A percentile compares a stretch with the other conserved stretches of the same genome.
Evolutionary conservation across 495 filamentous ascomycete genomes (phyloP).

Genomic region (Parachaetomium inaequale): DNA sequence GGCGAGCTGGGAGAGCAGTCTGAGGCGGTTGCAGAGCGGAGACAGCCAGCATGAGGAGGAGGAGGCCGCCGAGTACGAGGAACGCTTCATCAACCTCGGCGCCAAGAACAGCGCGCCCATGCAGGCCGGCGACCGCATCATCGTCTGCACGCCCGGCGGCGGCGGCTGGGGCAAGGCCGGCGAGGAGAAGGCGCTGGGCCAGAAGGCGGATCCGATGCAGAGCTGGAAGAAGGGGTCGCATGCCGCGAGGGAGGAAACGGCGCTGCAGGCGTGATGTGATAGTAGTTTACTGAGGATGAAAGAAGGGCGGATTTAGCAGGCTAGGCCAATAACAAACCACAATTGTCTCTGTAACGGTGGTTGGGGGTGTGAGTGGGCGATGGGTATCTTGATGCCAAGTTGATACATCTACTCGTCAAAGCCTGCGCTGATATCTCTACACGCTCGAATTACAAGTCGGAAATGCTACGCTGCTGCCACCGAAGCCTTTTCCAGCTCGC

Average conservation of each 20-base stretch:
- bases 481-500: not conserved
- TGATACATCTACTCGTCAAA: not conserved
- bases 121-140: slow-evolving; percentile 80
- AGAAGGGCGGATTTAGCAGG: no score
- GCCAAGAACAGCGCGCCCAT: slow-evolving; percentile 92
- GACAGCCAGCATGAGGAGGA: no score
- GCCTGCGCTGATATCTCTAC: not conserved
- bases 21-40: slow-evolving; percentile 31
- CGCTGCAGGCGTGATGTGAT: slow-evolving; percentile 41
- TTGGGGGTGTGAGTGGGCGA: not conserved
- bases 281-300: no score
- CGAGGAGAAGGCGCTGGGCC: slow-evolving; percentile 45
- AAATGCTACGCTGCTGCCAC: not conserved
- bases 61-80: slow-evolving; percentile 50
- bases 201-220: slow-evolving; percentile 51
- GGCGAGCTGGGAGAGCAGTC: slow-evolving; percentile 43
- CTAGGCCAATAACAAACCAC: no score
- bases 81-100: slow-evolving; percentile 75
- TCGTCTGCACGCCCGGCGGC: slow-evolving; percentile 67
- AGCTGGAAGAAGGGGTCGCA: slow-evolving; percentile 60
- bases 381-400: not conserved
- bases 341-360: not conserved
- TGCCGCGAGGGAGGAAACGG: slow-evolving; percentile 51
- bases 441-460: not conserved
- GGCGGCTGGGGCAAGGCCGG: slow-evolving; percentile 68